Evolutionary conservation across 2,329 filamentous ascomycete species (phyloP), one percentile per base, ranked within the genome.

Genomic region (Colletotrichum abscissum): DNA sequence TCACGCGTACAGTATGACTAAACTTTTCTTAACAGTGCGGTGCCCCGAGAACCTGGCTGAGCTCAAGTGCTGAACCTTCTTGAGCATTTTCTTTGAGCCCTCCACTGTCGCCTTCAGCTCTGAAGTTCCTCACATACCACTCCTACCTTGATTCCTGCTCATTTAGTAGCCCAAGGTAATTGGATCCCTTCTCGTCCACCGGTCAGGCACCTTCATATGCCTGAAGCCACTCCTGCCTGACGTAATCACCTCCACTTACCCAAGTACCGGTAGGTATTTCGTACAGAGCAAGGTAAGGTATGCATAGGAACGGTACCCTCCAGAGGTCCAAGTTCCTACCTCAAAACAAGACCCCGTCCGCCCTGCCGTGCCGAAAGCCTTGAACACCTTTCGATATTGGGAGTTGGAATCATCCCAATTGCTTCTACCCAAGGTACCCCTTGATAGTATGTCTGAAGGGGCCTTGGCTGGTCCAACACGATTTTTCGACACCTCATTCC

Each of bases 1-100:
- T 65, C 63, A 65, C 63, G 63, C 63, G 63, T 65, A 65, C 63
- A 65, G 63, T 65, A 52, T 46, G 7, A 5, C 16, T 22, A 11
- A 19, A 22, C 16, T 14, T 3, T 12, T 8, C 22, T 5, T 4
- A 30, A 65, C 63, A 56, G 52, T 57, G 16, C 9, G 4, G 1
- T 4, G 33, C 22, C 19, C 42, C 19, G 19, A 49, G 8, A 22
- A 11, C 19, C 42, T 22, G 42, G 42, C 42, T 49, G 42, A 49
- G 42, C 42, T 49, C 42, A 22, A 7, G 42, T 22, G 19, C 42
- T 49, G 42, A 49, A 49, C 42, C 42, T 49, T n/a, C 19, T 4
- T 9, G 9, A 22, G 42, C 42, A n/a, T 49, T 11, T 49, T 22
- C 19, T 49, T 22, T n/a, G 19, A 49, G 19, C 42, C 19, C 42